phyloP scores from a whole-genome alignment of 768 basidiomycete species.

The Grammothele lineata region DNA sequence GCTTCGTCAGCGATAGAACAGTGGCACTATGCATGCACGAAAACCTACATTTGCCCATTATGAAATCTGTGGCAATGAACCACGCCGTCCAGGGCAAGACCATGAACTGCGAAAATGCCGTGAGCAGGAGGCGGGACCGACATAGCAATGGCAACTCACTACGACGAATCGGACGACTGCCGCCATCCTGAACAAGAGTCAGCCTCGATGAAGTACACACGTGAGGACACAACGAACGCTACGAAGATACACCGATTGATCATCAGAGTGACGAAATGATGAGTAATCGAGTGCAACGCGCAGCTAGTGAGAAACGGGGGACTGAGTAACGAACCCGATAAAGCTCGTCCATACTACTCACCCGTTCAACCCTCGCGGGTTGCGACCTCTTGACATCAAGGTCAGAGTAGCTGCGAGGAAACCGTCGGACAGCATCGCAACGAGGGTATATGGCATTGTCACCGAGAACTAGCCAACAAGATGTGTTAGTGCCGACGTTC shows the following conservation, averaged over 20 bases:
- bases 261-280: constrained; percentile 5
- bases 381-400: constrained; percentile 5
- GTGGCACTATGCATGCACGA: too few relatives aligned
- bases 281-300: neutral
- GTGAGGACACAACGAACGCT: constrained; percentile 2
- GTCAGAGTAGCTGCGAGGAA: constrained; percentile 15
- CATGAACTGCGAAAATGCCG: neutral
- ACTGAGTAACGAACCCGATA: too few relatives aligned
- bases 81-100: constrained; percentile 13
- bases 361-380: too few relatives aligned
- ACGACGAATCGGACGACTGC: constrained; percentile 7
- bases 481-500: too few relatives aligned
- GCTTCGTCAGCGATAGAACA: neutral
- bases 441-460: constrained; percentile 12
- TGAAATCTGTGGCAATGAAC: constrained; percentile 14
- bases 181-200: neutral
- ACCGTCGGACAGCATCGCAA: constrained; percentile 12
- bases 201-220: too few relatives aligned
- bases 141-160: neutral
- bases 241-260: constrained; percentile 11
- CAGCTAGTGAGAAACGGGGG: neutral
- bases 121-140: neutral
- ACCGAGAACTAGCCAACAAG: constrained; percentile 7
- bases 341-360: too few relatives aligned
- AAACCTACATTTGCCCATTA: constrained; percentile 13